Evolutionary conservation across 1,284 basidiomycete species (phyloP).

Genomic region (Puccinia polysora): DNA sequence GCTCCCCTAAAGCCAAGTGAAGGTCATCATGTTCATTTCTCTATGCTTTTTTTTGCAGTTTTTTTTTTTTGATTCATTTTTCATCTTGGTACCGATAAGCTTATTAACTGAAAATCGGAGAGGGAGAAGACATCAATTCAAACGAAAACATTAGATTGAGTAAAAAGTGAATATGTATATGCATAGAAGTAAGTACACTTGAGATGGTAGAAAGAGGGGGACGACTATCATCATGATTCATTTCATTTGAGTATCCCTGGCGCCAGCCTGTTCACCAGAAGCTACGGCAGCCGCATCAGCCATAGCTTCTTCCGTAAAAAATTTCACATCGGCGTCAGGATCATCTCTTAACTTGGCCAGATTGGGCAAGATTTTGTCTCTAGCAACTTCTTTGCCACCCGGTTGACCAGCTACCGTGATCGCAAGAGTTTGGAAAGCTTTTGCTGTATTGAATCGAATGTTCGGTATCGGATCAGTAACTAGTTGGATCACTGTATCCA

Average conservation of each 20-base stretch:
- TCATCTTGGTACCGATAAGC: too few relatives aligned
- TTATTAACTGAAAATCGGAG: too few relatives aligned
- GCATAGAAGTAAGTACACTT: too few relatives aligned
- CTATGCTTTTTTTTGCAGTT: too few relatives aligned
- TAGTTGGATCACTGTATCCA: slow-evolving; percentile 77
- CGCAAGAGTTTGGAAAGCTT: slow-evolving; percentile 76
- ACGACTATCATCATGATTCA: too few relatives aligned
- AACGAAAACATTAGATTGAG: too few relatives aligned
- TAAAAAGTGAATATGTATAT: too few relatives aligned
- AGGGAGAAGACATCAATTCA: too few relatives aligned
- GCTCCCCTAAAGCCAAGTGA: too few relatives aligned
- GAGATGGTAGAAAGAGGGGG: too few relatives aligned
- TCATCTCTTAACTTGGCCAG: slow-evolving; percentile 85
- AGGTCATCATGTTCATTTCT: too few relatives aligned
- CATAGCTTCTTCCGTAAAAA: slow-evolving; percentile 56
- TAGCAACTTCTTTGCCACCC: slow-evolving; percentile 71
- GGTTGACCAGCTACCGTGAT: slow-evolving; percentile 63
- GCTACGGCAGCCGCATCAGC: slow-evolving; percentile 46
- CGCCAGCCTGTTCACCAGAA: slow-evolving; percentile 42
- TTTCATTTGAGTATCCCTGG: slow-evolving; percentile 43
- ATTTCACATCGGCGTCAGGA: slow-evolving; percentile 89
- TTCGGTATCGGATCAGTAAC: slow-evolving; percentile 93
- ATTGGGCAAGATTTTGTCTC: slow-evolving; percentile 70
- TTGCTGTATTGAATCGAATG: slow-evolving; percentile 98
- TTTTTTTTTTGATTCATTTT: too few relatives aligned